phyloP scores from a whole-genome alignment of 305 asterid species.

The Solanum hybrid region DNA sequence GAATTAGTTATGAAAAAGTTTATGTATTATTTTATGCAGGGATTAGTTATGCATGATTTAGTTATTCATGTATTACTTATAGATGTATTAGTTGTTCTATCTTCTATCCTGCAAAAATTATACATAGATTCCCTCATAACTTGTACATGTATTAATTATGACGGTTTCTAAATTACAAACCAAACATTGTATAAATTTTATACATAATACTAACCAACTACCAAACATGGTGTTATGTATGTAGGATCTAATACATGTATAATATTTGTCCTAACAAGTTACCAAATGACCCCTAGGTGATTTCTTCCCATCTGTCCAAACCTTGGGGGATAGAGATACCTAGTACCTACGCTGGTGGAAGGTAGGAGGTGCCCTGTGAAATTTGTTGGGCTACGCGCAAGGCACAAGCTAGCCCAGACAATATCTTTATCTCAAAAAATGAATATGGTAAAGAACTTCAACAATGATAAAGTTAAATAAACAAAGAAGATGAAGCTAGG shows the following conservation, averaged over 20 bases:
- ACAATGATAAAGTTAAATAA: background rate
- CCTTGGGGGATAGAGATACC: background rate
- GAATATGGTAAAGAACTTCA: background rate
- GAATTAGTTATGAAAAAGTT: background rate
- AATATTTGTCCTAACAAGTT: background rate
- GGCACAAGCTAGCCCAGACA: background rate
- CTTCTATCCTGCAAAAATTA: background rate
- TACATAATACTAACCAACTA: background rate
- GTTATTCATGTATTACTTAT: background rate
- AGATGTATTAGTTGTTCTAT: background rate
- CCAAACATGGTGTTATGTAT: background rate
- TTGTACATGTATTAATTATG: background rate
- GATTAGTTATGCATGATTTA: background rate
- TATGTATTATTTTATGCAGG: background rate
- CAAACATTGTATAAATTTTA: too few species aligned
- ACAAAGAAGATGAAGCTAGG: background rate
- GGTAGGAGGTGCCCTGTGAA: background rate
- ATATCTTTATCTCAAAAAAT: background rate
- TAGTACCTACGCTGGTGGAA: background rate
- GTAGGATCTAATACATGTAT: background rate
- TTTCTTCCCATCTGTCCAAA: background rate
- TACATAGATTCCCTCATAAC: background rate
- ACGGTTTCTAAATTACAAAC: background rate
- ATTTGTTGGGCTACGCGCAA: background rate
- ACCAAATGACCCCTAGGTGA: background rate